A percentile compares a stretch with the other conserved stretches of the same genome.
phyloP scores from a whole-genome alignment of 2,329 filamentous ascomycete genomes.

The Blastomyces gilchristii region DNA sequence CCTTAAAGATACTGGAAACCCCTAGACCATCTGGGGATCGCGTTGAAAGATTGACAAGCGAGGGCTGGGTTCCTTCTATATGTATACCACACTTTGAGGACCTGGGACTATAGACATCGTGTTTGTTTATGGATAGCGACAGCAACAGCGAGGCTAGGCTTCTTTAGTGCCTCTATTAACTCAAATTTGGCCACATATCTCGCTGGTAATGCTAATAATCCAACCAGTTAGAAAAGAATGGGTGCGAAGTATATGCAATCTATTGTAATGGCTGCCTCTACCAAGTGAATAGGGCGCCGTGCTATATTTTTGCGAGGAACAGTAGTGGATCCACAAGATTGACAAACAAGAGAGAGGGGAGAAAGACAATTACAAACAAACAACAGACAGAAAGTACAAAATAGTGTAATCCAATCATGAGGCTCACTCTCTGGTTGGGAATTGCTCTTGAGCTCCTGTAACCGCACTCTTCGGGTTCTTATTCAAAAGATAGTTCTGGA shows the following conservation, averaged over 20 bases:
- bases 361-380: too few species aligned
- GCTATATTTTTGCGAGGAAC: not conserved
- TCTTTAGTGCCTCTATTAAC: not conserved
- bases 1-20: too few species aligned
- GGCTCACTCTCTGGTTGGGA: not conserved
- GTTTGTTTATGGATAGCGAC: not conserved
- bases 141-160: not conserved
- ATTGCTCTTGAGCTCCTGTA: not conserved
- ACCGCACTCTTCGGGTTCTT: conserved; percentile 14
- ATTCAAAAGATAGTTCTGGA: conserved; percentile 32
- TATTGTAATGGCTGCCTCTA: too few species aligned
- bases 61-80: not conserved
- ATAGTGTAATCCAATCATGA: not conserved
- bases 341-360: too few species aligned
- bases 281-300: too few species aligned
- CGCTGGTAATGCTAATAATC: not conserved
- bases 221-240: not conserved
- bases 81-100: not conserved
- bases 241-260: not conserved
- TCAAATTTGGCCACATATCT: not conserved
- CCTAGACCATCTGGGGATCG: too few species aligned
- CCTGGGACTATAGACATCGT: not conserved
- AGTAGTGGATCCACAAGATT: not conserved
- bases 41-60: too few species aligned
- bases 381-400: too few species aligned